Evolutionary conservation across 2,329 filamentous ascomycete species (phyloP), one percentile per base, ranked within the genome.

Genomic region (Colletotrichum horii): DNA sequence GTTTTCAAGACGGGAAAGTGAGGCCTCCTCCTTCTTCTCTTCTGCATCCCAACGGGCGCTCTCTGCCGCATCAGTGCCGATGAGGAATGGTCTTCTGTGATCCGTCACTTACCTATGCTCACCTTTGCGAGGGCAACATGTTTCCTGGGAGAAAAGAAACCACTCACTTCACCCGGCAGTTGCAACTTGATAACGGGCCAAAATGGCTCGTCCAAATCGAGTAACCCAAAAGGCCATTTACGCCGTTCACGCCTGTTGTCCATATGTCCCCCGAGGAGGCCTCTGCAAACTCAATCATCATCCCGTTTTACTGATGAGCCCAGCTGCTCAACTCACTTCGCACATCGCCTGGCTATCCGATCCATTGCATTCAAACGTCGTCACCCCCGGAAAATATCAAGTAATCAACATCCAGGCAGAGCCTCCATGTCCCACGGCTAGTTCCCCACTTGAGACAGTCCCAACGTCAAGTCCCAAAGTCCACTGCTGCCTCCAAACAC

Each of bases 381-480:
- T 55, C 55, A 26, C 12, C 38, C 64, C 55, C 14, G 56, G 24
- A 48, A 58, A 36, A 24, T 32, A 56, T 52, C 36, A 48, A 43
- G 30, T 71, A 67, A 66, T 36, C 68, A 48, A 61, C 32, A 58
- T 24, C 38, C 58, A 65, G 66, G 67, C 72, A 72, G 72, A 75
- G 72, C 72, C 72, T 75, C 72, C 26, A 38, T 26, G 14, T 32
- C 30, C 30, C 32, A 36, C n/a, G 55, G 64, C 52, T 30, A 22
- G 32, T 22, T 72, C 72, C 32, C 72, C 72, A 75, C 72, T 14
- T 62, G 69, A 72, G 61, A 72, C 61, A 67, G 72, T 75, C 69
- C 62, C 69, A 72, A 75, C 72, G 69, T 75, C 72, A 64, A 61
- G 55, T 55, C 32, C n/a, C 28, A 19, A 52, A 52, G n/a, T 61